Percentiles rank a stretch among this genome's conserved stretches.
Conservation (phyloP, 2,329 filamentous ascomycete genomes). For the Colletotrichum navitas region DNA sequence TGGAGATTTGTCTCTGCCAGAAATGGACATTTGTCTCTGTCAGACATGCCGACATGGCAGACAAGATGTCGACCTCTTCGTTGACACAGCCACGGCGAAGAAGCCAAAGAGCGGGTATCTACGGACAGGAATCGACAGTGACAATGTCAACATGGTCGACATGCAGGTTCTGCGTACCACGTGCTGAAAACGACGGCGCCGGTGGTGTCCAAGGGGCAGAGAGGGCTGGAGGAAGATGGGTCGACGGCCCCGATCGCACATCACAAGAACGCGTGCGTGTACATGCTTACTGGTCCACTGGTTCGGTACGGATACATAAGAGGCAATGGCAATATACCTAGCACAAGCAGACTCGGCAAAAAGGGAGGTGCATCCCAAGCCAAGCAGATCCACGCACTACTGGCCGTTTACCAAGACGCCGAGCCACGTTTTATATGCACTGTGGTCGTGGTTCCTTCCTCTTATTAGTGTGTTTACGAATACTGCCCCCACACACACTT, state of each 20-base stretch:
- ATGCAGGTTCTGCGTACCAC: too few species aligned
- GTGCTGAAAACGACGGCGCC: too few species aligned
- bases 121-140: background rate
- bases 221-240: too few species aligned
- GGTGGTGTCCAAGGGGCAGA: too few species aligned
- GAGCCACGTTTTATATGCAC: constrained; percentile 28
- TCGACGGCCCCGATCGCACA: too few species aligned
- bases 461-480: background rate
- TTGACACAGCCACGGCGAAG: background rate
- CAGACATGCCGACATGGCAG: constrained; percentile 1
- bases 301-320: too few species aligned
- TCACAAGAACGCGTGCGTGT: too few species aligned
- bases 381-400: background rate
- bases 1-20: constrained; percentile 6
- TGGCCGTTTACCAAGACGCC: background rate
- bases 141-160: background rate
- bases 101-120: background rate
- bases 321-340: too few species aligned
- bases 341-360: too few species aligned
- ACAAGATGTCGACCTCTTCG: background rate
- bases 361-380: constrained; percentile 1
- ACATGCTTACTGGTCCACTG: too few species aligned
- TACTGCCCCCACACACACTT: background rate
- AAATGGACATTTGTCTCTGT: constrained; percentile 4
- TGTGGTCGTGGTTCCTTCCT: constrained; percentile 15